Conservation (phyloP, 192 early-diverging fungal genomes). For the Diversispora eburnea region DNA sequence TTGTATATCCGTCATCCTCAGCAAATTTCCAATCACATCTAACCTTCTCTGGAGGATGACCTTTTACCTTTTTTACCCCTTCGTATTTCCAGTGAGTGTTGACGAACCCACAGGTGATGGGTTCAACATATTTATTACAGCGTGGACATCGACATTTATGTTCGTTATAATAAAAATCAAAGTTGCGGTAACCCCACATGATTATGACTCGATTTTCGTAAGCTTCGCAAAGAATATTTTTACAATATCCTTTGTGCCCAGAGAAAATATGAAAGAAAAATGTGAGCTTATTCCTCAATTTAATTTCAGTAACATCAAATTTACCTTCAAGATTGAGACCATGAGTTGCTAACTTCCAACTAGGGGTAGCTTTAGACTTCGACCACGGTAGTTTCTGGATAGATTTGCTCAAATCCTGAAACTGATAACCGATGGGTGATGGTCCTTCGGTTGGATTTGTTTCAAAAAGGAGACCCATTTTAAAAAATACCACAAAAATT, state of each 20-base stretch:
- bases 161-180: neutral
- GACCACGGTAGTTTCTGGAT: neutral
- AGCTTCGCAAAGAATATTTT: neutral
- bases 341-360: neutral
- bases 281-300: neutral
- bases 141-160: neutral
- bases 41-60: neutral
- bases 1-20: neutral
- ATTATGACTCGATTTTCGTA: neutral
- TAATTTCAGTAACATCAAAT: neutral
- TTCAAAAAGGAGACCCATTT: too few relatives aligned
- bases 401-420: neutral
- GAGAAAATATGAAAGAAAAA: neutral
- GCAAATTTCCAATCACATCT: neutral
- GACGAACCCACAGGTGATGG: neutral
- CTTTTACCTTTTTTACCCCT: neutral
- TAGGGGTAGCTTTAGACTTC: neutral
- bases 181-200: neutral
- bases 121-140: neutral
- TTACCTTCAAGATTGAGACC: slow-evolving; percentile 13
- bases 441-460: too few relatives aligned
- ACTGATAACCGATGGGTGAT: neutral
- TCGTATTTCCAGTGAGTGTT: slow-evolving; percentile 4
- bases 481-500: too few relatives aligned
- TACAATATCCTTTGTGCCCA: neutral